A percentile compares a stretch with the other conserved stretches of the same genome.
Evolutionary conservation across 768 basidiomycete species (phyloP).

Genomic region (Saitozyma podzolica): DNA sequence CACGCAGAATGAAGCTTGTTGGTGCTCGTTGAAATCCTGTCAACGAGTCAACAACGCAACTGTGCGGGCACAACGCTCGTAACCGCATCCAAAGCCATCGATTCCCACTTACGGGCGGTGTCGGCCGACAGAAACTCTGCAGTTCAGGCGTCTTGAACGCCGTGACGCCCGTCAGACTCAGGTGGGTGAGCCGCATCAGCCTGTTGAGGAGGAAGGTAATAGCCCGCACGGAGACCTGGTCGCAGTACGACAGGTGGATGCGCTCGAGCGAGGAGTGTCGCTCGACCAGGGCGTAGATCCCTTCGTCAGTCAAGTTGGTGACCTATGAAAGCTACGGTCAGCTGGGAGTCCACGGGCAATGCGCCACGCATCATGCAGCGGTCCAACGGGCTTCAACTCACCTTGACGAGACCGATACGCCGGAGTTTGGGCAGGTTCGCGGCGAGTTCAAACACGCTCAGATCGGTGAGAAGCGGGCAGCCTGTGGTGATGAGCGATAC

Average conservation of each 20-base stretch:
- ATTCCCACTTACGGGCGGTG: slow-evolving; percentile 69
- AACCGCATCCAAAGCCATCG: neutral
- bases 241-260: slow-evolving; percentile 95
- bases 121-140: slow-evolving; percentile 83
- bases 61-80: neutral
- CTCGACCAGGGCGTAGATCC: slow-evolving; percentile 82
- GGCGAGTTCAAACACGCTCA: slow-evolving; percentile 89
- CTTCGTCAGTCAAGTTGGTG: slow-evolving; percentile 87
- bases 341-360: neutral
- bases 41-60: slow-evolving; percentile 3
- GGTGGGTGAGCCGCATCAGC: slow-evolving; percentile 86
- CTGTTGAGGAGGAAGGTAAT: slow-evolving; percentile 85
- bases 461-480: slow-evolving; percentile 82
- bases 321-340: slow-evolving; percentile 52
- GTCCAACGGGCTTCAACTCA: slow-evolving; percentile 14
- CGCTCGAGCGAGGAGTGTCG: slow-evolving; percentile 85
- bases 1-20: slow-evolving; percentile 89
- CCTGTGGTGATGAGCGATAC: slow-evolving; percentile 56
- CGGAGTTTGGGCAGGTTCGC: slow-evolving; percentile 78
- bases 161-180: slow-evolving; percentile 95
- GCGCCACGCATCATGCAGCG: neutral
- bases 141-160: slow-evolving; percentile 81
- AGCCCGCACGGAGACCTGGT: slow-evolving; percentile 87
- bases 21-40: slow-evolving; percentile 87
- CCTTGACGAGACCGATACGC: slow-evolving; percentile 90